phyloP scores from a whole-genome alignment of 257 asterid genomes.

The Nicotiana otophora region DNA sequence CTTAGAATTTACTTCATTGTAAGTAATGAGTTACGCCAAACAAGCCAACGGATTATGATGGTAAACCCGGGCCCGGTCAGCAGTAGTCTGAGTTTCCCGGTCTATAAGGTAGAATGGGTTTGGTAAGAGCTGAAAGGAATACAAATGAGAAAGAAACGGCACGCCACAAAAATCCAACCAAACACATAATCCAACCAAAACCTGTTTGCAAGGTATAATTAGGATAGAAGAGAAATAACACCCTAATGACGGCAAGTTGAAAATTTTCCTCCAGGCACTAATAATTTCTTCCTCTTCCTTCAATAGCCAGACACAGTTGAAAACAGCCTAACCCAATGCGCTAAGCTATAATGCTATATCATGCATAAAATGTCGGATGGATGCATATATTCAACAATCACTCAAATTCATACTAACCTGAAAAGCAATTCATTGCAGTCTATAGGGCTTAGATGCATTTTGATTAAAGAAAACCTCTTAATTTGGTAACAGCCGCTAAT shows the following conservation, averaged over 20 bases:
- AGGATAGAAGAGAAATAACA: not conserved
- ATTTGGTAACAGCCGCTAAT: not conserved
- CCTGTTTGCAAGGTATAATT: not conserved
- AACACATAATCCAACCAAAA: not conserved
- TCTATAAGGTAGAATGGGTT: not conserved
- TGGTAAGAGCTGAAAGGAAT: not conserved
- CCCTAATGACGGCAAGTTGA: not conserved
- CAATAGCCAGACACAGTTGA: not conserved
- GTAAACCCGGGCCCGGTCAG: not conserved
- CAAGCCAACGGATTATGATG: not conserved
- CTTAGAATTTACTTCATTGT: not conserved
- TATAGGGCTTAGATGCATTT: not conserved
- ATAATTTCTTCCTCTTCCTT: not conserved
- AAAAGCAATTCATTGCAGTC: not conserved
- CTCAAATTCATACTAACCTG: not conserved
- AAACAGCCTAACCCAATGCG: not conserved
- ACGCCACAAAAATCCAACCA: not conserved
- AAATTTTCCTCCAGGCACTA: not conserved
- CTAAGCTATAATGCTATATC: not conserved
- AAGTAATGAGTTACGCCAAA: not conserved
- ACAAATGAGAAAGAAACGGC: not conserved
- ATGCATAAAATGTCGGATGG: not conserved
- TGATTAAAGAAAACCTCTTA: no score
- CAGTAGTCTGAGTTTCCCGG: not conserved
- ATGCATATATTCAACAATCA: not conserved